Conservation (phyloP, 352 stramenopile genomes). For the Pythium coloratum region DNA sequence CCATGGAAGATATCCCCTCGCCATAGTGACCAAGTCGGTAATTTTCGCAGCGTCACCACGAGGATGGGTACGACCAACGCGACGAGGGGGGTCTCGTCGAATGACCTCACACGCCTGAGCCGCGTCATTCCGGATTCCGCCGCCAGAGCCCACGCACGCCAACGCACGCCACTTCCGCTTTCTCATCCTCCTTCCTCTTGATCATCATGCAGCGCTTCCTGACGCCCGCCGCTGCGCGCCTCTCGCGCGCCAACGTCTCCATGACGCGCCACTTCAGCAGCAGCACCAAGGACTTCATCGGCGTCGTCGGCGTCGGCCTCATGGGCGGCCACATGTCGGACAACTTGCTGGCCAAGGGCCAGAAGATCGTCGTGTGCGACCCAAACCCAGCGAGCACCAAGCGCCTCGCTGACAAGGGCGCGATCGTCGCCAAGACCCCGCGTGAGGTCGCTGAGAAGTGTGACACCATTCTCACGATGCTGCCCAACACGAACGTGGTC, state of each 20-base stretch:
- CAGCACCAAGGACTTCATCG: slow-evolving; percentile 52
- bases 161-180: no score
- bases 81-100: background rate
- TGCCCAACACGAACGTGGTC: slow-evolving; percentile 91
- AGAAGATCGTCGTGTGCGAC: slow-evolving; percentile 83
- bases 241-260: slow-evolving; percentile 14
- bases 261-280: slow-evolving; percentile 14
- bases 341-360: slow-evolving; percentile 86
- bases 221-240: slow-evolving; percentile 3
- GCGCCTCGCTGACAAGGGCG: slow-evolving; percentile 52
- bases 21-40: slow-evolving; percentile 1
- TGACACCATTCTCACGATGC: slow-evolving; percentile 93
- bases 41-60: background rate
- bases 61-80: background rate
- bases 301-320: slow-evolving; percentile 93
- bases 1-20: slow-evolving; percentile 10
- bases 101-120: background rate
- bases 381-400: slow-evolving; percentile 52
- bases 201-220: slow-evolving; percentile 6
- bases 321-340: slow-evolving; percentile 94
- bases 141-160: background rate
- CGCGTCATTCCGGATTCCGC: slow-evolving; percentile 12
- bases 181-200: background rate
- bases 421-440: slow-evolving; percentile 49
- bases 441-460: slow-evolving; percentile 77